Conservation (phyloP, 2,329 filamentous ascomycete genomes). For the Stagonosporopsis cucurbitacearum region DNA sequence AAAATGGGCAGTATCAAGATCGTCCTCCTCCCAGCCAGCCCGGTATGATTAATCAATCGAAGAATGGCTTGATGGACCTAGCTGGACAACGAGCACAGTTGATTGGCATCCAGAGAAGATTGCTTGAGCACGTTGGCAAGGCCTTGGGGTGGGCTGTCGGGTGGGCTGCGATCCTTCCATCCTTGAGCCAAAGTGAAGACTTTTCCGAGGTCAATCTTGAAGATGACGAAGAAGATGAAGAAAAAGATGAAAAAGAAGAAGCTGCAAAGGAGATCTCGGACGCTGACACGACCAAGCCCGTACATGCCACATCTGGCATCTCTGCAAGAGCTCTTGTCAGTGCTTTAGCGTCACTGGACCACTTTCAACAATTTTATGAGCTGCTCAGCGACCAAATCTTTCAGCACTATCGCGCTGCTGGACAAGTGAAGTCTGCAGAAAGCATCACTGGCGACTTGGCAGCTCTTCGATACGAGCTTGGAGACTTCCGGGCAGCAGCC, state of each 20-base stretch:
- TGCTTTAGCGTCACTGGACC: conserved; percentile 45
- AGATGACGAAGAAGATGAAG: conserved; percentile 17
- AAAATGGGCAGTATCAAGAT: conserved; percentile 48
- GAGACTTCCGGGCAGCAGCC: conserved; percentile 75
- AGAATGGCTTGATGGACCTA: conserved; percentile 76
- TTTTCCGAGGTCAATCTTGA: conserved; percentile 50
- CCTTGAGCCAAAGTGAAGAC: conserved; percentile 31
- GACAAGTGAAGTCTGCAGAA: conserved; percentile 77
- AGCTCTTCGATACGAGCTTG: conserved; percentile 77
- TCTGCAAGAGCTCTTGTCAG: conserved; percentile 38
- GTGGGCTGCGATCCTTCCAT: conserved; percentile 62
- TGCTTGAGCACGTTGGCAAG: conserved; percentile 76
- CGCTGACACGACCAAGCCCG: conserved; percentile 3
- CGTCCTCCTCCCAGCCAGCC: conserved; percentile 32
- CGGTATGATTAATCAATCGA: conserved; percentile 32
- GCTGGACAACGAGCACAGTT: conserved; percentile 84
- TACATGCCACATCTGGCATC: conserved; percentile 36
- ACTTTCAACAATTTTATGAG: conserved; percentile 53
- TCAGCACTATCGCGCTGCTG: conserved; percentile 81
- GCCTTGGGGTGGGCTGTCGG: conserved; percentile 77
- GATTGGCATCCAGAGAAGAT: conserved; percentile 77
- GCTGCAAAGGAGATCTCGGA: background rate
- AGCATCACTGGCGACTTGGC: conserved; percentile 84
- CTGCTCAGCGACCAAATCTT: conserved; percentile 84
- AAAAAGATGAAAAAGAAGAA: conserved; percentile 22